Evolutionary conservation across 495 filamentous ascomycete species (phyloP), one percentile per base, ranked within the genome.

Genomic region (Aspergillus ostianus): DNA sequence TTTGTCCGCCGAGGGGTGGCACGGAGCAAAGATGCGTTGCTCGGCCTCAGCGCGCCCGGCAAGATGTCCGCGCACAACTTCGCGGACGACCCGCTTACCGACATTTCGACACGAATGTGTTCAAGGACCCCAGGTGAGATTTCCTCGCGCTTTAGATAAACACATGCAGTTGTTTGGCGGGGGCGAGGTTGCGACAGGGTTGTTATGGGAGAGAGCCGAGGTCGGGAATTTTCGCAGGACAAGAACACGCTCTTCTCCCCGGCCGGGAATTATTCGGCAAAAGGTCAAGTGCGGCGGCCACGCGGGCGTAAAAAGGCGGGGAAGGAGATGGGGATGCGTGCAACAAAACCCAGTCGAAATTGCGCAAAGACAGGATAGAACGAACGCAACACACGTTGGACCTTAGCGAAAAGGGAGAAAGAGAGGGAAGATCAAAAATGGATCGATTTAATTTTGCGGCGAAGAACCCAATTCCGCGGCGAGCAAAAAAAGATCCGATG

Each of bases 41-140:
- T 56, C n/a, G 67, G 27, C 58, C 69, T 61, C 56, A 75, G 64
- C 36, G 73, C 70, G 53, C 64, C 60, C 17, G 73, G 69, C 47
- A 75, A 57, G 55, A 67, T 71, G 48, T 75, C 69, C 23, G 70
- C 65, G 66, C 72, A 71, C 36, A 76, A 60, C 58, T 66, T 74
- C 29, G 66, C 66, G 27, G 73, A 70, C 17, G 70, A 61, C 23
- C 68, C 67, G 54, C 69, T 76, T 72, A 77, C 75, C 63, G 50
- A 52, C 17, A 27, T 30, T 27, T 29, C 29, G 23, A 41, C 13
- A 41, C 12, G 57, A 53, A 23, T 21, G 46, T 20, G 51, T 47
- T 47, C 15, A 49, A 21, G 10, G 18, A 10, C 0, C 18, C 47
- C 47, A 15, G 18, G 13, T n/a, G 18, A 3, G 9, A 23, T 49